Evolutionary conservation across 805 yeast species (phyloP).

Genomic region (Grigorovia transvaalensis): DNA sequence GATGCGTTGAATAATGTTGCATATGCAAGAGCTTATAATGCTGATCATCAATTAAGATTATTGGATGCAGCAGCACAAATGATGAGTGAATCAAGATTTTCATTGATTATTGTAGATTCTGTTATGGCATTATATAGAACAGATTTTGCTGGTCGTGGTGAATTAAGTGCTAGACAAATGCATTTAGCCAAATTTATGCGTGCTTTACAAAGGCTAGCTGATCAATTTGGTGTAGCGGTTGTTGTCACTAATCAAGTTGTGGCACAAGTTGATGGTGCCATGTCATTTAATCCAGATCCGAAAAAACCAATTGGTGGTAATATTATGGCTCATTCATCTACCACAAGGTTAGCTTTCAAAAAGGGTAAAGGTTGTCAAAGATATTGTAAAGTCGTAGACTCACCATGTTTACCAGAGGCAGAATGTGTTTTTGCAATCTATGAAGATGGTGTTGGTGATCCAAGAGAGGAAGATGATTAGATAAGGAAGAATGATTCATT

Average conservation of each 20-base stretch:
- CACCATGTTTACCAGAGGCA: slow-evolving; percentile 93
- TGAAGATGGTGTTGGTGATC: slow-evolving; percentile 96
- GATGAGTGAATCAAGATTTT: slow-evolving; percentile 92
- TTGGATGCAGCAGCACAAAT: slow-evolving; percentile 84
- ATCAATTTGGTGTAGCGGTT: slow-evolving; percentile 95
- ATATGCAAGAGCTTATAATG: slow-evolving; percentile 93
- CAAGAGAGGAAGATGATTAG: slow-evolving; percentile 61
- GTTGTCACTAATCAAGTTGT: slow-evolving; percentile 94
- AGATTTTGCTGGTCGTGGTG: slow-evolving; percentile 92
- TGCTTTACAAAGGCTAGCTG: slow-evolving; percentile 84
- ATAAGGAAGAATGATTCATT: too few species aligned
- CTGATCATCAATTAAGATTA: slow-evolving; percentile 87
- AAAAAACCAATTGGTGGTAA: slow-evolving; percentile 98
- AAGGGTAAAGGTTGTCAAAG: slow-evolving; percentile 90
- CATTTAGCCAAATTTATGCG: slow-evolving; percentile 92
- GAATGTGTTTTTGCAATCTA: slow-evolving; percentile 93
- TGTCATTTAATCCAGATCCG: slow-evolving; percentile 84
- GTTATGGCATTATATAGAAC: slow-evolving; percentile 95
- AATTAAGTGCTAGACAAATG: slow-evolving; percentile 85
- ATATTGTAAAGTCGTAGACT: slow-evolving; percentile 88
- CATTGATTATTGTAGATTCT: slow-evolving; percentile 87
- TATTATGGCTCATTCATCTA: slow-evolving; percentile 92
- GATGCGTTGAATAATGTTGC: slow-evolving; percentile 97
- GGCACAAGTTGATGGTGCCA: slow-evolving; percentile 89
- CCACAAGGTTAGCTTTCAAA: slow-evolving; percentile 81